phyloP scores from a whole-genome alignment of 495 filamentous ascomycete species.

The Hyaloscypha finlandica region DNA sequence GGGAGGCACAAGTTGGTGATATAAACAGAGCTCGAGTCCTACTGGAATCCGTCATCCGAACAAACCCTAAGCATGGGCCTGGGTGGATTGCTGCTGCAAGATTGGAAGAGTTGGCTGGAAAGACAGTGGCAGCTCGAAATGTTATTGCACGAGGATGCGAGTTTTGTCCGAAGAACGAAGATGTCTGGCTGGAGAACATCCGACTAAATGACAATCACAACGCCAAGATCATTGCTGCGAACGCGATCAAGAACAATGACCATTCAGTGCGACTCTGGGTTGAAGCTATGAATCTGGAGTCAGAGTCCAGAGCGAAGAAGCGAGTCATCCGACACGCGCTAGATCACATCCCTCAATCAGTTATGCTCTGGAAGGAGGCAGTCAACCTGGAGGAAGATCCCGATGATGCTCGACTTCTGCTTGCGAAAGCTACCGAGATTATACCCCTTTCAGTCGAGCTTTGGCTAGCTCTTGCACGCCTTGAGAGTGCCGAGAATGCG shows the following conservation, averaged over 20 bases:
- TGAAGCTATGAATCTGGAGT: slow-evolving; percentile 91
- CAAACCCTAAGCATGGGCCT: slow-evolving; percentile 92
- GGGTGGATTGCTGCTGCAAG: slow-evolving; percentile 96
- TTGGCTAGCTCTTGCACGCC: slow-evolving; percentile 88
- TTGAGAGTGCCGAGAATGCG: slow-evolving; percentile 87
- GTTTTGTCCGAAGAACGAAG: slow-evolving; percentile 90
- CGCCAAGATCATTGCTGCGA: slow-evolving; percentile 92
- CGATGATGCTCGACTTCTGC: slow-evolving; percentile 79
- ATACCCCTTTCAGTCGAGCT: slow-evolving; percentile 91
- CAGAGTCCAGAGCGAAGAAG: slow-evolving; percentile 77
- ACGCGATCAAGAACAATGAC: slow-evolving; percentile 87
- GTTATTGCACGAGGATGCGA: slow-evolving; percentile 84
- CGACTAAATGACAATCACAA: slow-evolving; percentile 89
- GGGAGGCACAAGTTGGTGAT: slow-evolving; percentile 84
- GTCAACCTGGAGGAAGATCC: slow-evolving; percentile 92
- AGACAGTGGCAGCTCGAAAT: slow-evolving; percentile 81
- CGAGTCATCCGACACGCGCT: slow-evolving; percentile 86
- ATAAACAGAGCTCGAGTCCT: slow-evolving; percentile 94
- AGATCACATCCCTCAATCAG: slow-evolving; percentile 86
- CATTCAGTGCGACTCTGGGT: slow-evolving; percentile 90
- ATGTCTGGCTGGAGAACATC: slow-evolving; percentile 94
- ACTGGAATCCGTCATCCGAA: slow-evolving; percentile 91
- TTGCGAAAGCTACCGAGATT: slow-evolving; percentile 91
- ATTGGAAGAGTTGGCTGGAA: slow-evolving; percentile 89
- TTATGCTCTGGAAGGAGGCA: slow-evolving; percentile 95